A percentile compares a stretch with the other conserved stretches of the same genome.
Conservation (phyloP, 2,329 filamentous ascomycete genomes). For the Balansia obtecta region DNA sequence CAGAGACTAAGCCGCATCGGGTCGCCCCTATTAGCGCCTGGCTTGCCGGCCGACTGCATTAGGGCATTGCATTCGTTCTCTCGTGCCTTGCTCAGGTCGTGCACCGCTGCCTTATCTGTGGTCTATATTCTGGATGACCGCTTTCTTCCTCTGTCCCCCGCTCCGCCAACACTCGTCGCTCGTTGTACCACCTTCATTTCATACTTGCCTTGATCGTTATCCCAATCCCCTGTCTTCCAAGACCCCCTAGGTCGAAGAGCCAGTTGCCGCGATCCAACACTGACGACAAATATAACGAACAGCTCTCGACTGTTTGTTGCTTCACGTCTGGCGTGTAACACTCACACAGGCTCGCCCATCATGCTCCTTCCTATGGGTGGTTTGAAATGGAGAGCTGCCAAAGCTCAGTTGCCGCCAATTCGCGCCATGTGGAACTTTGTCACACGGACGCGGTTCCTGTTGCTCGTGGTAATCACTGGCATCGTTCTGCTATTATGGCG, state of each 20-base stretch:
- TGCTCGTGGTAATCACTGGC: constrained; percentile 58
- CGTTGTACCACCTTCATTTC: constrained; percentile 2
- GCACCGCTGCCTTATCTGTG: background rate
- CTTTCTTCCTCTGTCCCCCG: too few relatives aligned
- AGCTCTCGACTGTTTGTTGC: background rate
- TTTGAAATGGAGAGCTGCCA: constrained; percentile 85
- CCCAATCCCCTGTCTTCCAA: background rate
- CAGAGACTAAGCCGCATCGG: too few relatives aligned
- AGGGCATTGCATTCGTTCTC: constrained; percentile 1
- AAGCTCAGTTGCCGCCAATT: constrained; percentile 63
- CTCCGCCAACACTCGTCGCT: background rate
- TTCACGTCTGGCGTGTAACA: constrained; percentile 3
- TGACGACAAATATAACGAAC: background rate
- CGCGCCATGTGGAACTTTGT: constrained; percentile 59
- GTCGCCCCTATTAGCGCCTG: too few relatives aligned
- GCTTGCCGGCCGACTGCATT: too few relatives aligned
- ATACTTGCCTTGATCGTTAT: constrained; percentile 1
- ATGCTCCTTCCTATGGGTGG: constrained; percentile 91
- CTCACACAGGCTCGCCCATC: constrained; percentile 17
- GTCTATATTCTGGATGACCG: background rate
- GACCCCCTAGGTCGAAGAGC: constrained; percentile 11
- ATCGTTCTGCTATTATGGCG: constrained; percentile 78
- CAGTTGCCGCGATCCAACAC: background rate
- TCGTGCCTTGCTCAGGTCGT: background rate
- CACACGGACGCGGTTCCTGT: constrained; percentile 65